Conservation (phyloP, 208 protist species). For the Crithidia thermophila region DNA sequence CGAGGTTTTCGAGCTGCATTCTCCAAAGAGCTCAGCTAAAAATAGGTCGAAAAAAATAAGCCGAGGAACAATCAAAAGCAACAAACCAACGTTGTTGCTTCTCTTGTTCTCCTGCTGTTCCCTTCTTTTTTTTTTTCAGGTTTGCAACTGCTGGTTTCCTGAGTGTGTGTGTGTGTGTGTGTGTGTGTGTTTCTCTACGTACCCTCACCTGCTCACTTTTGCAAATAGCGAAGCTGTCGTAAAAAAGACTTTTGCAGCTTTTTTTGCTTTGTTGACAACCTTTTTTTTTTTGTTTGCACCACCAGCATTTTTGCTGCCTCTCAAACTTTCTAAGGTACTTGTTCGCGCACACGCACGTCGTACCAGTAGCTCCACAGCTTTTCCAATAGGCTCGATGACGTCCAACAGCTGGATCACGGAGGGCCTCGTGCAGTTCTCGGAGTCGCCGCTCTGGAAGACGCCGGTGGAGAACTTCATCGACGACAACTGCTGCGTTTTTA, state of each 20-base stretch:
- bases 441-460: conserved; percentile 81
- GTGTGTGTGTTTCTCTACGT: background rate
- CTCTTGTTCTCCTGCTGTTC: background rate
- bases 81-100: background rate
- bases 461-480: conserved; percentile 92
- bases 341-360: too few relatives aligned
- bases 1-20: too few relatives aligned
- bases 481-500: conserved; percentile 91
- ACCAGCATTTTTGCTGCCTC: too few relatives aligned
- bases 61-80: background rate
- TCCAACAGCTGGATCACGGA: conserved; percentile 82
- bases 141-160: background rate
- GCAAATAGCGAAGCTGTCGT: too few relatives aligned
- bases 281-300: conserved; percentile 8
- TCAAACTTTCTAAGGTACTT: too few relatives aligned
- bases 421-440: conserved; percentile 82
- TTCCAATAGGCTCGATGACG: conserved; percentile 18
- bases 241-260: too few relatives aligned
- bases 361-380: background rate
- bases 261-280: background rate
- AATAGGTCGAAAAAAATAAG: too few relatives aligned
- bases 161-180: background rate
- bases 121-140: conserved; percentile 14
- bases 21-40: too few relatives aligned
- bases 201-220: too few relatives aligned